Percentiles rank a stretch among this genome's conserved stretches.
phyloP scores from a whole-genome alignment of 345 rosid species.

The Rhodamnia argentea region DNA sequence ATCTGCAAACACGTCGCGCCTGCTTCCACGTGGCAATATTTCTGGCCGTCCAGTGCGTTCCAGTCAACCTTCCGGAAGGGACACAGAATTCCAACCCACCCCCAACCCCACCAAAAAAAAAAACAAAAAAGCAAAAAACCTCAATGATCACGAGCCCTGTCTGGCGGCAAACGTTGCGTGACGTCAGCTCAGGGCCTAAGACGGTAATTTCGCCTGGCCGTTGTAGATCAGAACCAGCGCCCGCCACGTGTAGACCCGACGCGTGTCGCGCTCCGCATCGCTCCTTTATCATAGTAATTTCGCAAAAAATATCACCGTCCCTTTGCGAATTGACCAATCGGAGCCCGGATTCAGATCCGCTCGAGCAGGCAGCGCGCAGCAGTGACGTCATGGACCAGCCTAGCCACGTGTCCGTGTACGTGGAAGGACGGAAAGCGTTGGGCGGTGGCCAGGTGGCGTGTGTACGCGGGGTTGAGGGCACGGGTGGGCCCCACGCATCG shows the following conservation, averaged over 20 bases:
- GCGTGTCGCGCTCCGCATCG: not conserved
- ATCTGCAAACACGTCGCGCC: not conserved
- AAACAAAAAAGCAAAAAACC: not conserved
- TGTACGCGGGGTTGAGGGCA: not conserved
- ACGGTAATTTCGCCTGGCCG: not conserved
- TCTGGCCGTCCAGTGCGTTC: not conserved
- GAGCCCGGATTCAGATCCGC: not conserved
- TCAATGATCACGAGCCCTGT: not conserved
- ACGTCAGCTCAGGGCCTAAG: not conserved
- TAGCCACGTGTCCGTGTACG: not conserved
- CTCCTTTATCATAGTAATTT: not conserved
- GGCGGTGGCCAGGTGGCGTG: not conserved
- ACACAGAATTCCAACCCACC: not conserved
- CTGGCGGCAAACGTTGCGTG: not conserved
- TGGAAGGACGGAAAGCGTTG: not conserved
- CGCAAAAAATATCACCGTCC: not conserved
- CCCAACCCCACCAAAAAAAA: no score
- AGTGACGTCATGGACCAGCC: not conserved
- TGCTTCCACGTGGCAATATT: not conserved
- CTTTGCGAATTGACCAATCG: not conserved
- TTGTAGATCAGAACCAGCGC: not conserved
- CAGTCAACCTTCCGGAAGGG: not conserved
- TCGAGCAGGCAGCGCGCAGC: not conserved
- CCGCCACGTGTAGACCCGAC: not conserved
- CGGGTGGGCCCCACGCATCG: not conserved